A percentile compares a stretch with the other conserved stretches of the same genome.
phyloP scores from a whole-genome alignment of 2,329 filamentous ascomycete genomes.

The Scedosporium boydii region DNA sequence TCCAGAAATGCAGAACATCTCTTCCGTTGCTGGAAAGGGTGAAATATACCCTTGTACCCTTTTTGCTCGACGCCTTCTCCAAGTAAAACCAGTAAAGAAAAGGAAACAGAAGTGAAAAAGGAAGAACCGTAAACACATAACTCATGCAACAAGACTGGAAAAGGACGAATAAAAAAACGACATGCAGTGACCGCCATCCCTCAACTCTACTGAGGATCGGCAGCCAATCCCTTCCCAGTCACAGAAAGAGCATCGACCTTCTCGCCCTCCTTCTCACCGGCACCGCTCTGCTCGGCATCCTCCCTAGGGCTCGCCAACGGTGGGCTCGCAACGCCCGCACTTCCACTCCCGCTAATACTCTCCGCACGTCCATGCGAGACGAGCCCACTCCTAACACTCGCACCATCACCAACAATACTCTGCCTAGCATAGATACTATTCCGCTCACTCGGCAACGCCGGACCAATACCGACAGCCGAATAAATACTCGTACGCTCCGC shows the following conservation, averaged over 20 bases:
- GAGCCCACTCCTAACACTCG: constrained; percentile 69
- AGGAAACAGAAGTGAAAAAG: background rate
- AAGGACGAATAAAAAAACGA: background rate
- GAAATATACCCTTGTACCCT: background rate
- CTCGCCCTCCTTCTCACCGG: constrained; percentile 21
- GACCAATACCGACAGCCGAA: constrained; percentile 57
- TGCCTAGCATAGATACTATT: constrained; percentile 70
- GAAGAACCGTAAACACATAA: background rate
- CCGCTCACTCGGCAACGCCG: constrained; percentile 61
- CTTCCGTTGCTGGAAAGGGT: too few relatives aligned
- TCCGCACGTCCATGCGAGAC: constrained; percentile 72
- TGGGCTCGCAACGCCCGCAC: constrained; percentile 36
- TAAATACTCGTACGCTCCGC: constrained; percentile 74
- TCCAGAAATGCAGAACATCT: too few relatives aligned
- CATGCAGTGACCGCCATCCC: background rate
- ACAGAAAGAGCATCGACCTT: background rate
- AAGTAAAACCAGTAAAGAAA: background rate
- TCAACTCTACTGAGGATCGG: background rate
- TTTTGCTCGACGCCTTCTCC: background rate
- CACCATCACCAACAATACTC: constrained; percentile 52
- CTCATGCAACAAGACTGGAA: background rate
- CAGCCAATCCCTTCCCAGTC: too few relatives aligned
- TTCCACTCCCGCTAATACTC: constrained; percentile 48
- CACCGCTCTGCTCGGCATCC: constrained; percentile 24
- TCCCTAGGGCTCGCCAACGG: constrained; percentile 52